Conservation (phyloP, 164 flowering plant genomes). For the Aristolochia californica region DNA sequence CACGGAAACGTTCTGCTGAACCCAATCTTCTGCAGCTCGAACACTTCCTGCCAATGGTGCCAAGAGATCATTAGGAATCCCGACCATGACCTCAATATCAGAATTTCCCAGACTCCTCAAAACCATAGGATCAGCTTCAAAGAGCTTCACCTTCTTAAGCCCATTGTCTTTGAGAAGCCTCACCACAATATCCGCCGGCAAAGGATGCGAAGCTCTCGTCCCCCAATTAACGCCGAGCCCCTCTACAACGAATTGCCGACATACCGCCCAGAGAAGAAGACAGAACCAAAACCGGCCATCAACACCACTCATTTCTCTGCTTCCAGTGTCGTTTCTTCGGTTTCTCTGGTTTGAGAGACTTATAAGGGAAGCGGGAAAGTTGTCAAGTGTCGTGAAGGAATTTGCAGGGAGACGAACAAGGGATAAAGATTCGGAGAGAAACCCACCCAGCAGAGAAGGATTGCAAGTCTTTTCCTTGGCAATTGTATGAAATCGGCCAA, state of each 20-base stretch:
- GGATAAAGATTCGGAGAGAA: background rate
- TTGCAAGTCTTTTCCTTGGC: background rate
- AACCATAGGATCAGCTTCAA: slow-evolving; percentile 70
- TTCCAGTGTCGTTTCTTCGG: too few relatives aligned
- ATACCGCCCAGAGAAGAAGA: slow-evolving; percentile 4
- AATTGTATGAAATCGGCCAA: slow-evolving; percentile 2
- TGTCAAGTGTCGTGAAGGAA: too few relatives aligned
- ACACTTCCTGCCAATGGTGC: slow-evolving; percentile 54
- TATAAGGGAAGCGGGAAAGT: too few relatives aligned
- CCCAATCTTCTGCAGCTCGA: slow-evolving; percentile 57
- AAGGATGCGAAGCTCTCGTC: slow-evolving; percentile 49
- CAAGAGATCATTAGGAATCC: slow-evolving; percentile 77
- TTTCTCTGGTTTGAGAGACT: too few relatives aligned
- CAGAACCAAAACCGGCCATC: slow-evolving; percentile 6
- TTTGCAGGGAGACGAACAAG: background rate
- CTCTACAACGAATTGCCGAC: slow-evolving; percentile 8
- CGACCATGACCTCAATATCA: slow-evolving; percentile 82
- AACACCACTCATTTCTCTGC: too few relatives aligned
- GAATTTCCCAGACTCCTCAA: slow-evolving; percentile 64
- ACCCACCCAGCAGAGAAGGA: slow-evolving; percentile 6
- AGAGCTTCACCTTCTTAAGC: slow-evolving; percentile 79
- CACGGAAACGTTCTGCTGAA: slow-evolving; percentile 55
- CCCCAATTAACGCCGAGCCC: slow-evolving; percentile 87
- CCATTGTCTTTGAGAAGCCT: slow-evolving; percentile 76
- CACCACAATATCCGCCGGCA: slow-evolving; percentile 55